These are phyloP conservation scores for Stygiomarasmius scandens DNA, from an alignment of 1,284 basidiomycete genomes.

Conservation along the genomic window DNA sequence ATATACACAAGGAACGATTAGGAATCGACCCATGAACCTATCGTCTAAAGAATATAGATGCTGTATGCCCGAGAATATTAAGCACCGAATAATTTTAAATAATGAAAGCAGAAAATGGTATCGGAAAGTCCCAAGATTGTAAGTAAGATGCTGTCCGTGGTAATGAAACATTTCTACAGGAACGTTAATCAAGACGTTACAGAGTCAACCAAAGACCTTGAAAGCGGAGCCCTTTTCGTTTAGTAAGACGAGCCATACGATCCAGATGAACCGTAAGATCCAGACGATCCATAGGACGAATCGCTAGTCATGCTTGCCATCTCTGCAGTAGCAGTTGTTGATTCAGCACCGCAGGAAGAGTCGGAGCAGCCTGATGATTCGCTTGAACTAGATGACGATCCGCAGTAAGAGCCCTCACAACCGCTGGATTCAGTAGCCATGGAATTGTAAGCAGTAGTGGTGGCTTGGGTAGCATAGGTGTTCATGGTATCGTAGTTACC, in stretches of 20 bases:
- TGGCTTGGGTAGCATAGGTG: constrained; percentile 44
- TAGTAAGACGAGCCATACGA: constrained; percentile 6
- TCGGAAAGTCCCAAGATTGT: constrained; percentile 28
- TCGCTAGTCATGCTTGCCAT: background rate
- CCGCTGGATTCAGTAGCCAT: constrained; percentile 3
- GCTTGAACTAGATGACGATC: constrained; percentile 10
- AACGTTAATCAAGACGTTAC: constrained; percentile 11
- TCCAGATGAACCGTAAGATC: background rate
- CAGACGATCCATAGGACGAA: constrained; percentile 1
- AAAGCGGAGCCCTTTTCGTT: background rate
- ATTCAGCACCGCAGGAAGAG: constrained; percentile 9
- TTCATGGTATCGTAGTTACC: constrained; percentile 57
- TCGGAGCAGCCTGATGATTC: constrained; percentile 28
- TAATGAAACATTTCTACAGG: constrained; percentile 16
- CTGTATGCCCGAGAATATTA: constrained; percentile 32
- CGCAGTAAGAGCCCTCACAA: constrained; percentile 19
- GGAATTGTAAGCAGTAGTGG: constrained; percentile 2
- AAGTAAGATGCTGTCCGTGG: constrained; percentile 19
- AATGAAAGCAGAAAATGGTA: constrained; percentile 33
- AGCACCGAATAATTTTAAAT: constrained; percentile 34
- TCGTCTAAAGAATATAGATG: constrained; percentile 11
- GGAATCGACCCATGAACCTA: constrained; percentile 18
- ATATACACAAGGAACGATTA: constrained; percentile 10
- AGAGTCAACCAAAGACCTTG: constrained; percentile 4
- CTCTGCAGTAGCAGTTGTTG: background rate